phyloP scores from a whole-genome alignment of 768 basidiomycete genomes.

The Leccinum boreale region DNA sequence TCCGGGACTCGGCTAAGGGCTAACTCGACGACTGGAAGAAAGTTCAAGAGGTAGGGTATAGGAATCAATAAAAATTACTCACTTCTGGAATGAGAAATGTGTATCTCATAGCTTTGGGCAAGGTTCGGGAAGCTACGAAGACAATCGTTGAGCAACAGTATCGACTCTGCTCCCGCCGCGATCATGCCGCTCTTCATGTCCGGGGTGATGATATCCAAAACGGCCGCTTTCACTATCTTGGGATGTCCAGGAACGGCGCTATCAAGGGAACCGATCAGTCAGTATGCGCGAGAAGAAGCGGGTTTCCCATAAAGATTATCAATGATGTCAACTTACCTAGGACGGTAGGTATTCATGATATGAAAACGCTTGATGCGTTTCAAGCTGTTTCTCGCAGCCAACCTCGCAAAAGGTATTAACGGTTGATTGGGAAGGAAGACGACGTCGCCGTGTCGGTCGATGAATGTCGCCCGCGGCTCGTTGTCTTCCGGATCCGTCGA shows the following conservation, averaged over 20 bases:
- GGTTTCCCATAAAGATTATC: neutral
- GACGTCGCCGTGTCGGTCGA: constrained; percentile 79
- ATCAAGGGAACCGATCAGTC: neutral
- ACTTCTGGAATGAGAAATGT: constrained; percentile 78
- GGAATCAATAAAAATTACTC: constrained; percentile 21
- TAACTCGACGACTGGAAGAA: constrained; percentile 58
- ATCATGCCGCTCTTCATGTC: constrained; percentile 61
- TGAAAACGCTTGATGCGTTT: constrained; percentile 82
- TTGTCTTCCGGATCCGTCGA: constrained; percentile 61
- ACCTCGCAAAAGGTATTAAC: constrained; percentile 74
- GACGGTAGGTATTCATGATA: constrained; percentile 67
- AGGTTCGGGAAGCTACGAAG: constrained; percentile 72
- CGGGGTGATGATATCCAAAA: constrained; percentile 81
- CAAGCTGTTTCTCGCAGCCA: constrained; percentile 65
- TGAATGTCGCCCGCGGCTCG: constrained; percentile 62
- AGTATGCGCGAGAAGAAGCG: neutral
- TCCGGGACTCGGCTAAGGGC: constrained; percentile 60
- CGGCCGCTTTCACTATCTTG: constrained; percentile 65
- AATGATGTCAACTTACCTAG: constrained; percentile 45
- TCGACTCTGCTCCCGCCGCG: constrained; percentile 72
- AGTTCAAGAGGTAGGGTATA: neutral
- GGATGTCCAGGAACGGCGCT: constrained; percentile 74
- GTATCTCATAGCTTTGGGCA: constrained; percentile 65
- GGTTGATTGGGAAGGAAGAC: constrained; percentile 71
- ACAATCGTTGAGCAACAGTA: constrained; percentile 64